Conservation (phyloP, 2,329 filamentous ascomycete species). For the Diaporthe ampelina region DNA sequence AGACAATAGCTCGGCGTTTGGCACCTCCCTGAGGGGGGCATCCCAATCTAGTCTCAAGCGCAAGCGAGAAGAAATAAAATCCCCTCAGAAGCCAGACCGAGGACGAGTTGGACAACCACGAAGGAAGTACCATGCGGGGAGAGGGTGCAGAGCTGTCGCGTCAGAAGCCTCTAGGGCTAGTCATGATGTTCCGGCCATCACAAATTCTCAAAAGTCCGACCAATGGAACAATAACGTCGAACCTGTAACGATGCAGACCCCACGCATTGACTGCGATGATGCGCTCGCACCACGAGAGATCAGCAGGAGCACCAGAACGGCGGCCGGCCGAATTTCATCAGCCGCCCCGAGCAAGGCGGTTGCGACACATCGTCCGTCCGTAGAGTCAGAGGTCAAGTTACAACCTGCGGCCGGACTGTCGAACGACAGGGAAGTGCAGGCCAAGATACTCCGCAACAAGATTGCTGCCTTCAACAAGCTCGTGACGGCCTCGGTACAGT, state of each 20-base stretch:
- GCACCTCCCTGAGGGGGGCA: constrained; percentile 1
- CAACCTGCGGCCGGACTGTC: not conserved
- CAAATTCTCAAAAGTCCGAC: not conserved
- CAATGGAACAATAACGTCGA: not conserved
- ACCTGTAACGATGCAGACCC: not conserved
- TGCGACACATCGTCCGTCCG: not conserved
- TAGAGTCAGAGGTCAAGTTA: not conserved
- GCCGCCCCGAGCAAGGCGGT: not conserved
- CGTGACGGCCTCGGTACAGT: constrained; percentile 13
- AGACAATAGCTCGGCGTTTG: constrained; percentile 28
- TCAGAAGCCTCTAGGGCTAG: not conserved
- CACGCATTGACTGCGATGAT: not conserved
- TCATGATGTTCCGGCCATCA: not conserved
- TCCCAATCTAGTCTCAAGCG: constrained; percentile 35
- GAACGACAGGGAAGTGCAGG: not conserved
- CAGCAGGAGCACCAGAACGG: not conserved
- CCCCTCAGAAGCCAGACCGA: not conserved
- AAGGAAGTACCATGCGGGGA: not conserved
- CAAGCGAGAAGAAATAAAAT: constrained; percentile 28
- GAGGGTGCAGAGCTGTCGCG: not conserved
- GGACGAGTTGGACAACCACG: not conserved
- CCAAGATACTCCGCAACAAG: constrained; percentile 36
- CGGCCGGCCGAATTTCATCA: not conserved
- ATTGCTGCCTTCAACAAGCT: constrained; percentile 36
- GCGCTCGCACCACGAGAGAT: not conserved